A percentile compares a stretch with the other conserved stretches of the same genome.
phyloP scores from a whole-genome alignment of 1,284 basidiomycete genomes.

The Malassezia brasiliensis region DNA sequence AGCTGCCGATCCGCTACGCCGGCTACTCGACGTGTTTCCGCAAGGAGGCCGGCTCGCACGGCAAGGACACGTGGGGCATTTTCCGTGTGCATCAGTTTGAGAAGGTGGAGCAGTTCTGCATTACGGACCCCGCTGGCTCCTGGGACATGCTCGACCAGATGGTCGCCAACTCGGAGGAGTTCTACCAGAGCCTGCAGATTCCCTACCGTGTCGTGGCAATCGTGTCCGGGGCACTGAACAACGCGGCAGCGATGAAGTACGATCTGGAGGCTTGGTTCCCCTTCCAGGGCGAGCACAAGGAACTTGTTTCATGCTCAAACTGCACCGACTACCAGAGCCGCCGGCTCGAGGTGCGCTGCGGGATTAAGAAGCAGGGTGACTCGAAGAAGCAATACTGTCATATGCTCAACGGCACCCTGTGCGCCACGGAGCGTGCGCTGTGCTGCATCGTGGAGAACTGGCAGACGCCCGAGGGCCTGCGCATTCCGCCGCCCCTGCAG shows the following conservation, averaged over 20 bases:
- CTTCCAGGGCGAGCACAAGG: conserved; percentile 91
- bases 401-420: conserved; percentile 66
- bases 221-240: conserved; percentile 88
- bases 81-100: conserved; percentile 99
- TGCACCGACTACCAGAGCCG: conserved; percentile 51
- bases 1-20: conserved; percentile 71
- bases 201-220: conserved; percentile 91
- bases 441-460: conserved; percentile 99
- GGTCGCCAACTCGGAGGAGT: conserved; percentile 78
- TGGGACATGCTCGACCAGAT: conserved; percentile 89
- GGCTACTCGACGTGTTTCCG: conserved; percentile 89
- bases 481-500: conserved; percentile 74
- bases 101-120: conserved; percentile 89
- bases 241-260: conserved; percentile 92
- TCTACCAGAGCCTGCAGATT: conserved; percentile 86
- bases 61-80: conserved; percentile 98
- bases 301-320: conserved; percentile 54
- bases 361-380: conserved; percentile 46
- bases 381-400: conserved; percentile 46
- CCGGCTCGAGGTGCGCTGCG: conserved; percentile 41
- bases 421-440: conserved; percentile 87
- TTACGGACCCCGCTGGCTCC: conserved; percentile 74
- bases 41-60: conserved; percentile 93
- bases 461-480: conserved; percentile 85
- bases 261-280: conserved; percentile 99